Conservation (phyloP, 1,139 yeast species). For the Suhomyces terraborum region DNA sequence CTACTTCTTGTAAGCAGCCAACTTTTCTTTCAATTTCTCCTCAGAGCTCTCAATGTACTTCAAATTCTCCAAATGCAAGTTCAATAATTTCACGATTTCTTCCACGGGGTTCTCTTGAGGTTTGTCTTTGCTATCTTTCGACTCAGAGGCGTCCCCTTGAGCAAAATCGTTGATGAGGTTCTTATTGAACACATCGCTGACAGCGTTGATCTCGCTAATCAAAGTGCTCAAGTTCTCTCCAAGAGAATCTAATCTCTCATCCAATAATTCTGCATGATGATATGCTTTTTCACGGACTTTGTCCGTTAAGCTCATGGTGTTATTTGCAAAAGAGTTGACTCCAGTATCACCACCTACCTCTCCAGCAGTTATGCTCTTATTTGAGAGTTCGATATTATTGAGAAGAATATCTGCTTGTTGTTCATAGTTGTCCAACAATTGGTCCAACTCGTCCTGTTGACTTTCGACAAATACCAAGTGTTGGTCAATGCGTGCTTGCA, state of each 20-base stretch:
- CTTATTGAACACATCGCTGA: constrained; percentile 79
- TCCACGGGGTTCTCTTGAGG: constrained; percentile 50
- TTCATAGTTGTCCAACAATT: constrained; percentile 81
- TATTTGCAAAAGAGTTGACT: constrained; percentile 10
- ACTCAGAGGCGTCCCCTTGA: constrained; percentile 20
- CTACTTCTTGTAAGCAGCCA: constrained; percentile 34
- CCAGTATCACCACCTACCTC: constrained; percentile 10
- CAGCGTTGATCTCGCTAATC: constrained; percentile 83
- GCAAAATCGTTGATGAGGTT: constrained; percentile 38
- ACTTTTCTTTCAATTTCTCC: constrained; percentile 63
- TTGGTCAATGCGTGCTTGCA: constrained; percentile 85
- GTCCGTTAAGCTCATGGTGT: constrained; percentile 55
- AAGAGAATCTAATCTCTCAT: constrained; percentile 75
- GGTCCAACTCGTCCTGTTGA: constrained; percentile 90
- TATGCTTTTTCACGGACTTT: constrained; percentile 91
- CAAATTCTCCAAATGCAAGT: constrained; percentile 86
- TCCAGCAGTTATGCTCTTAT: constrained; percentile 13
- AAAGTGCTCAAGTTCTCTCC: constrained; percentile 76
- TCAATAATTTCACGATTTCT: constrained; percentile 76
- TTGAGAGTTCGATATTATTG: constrained; percentile 40
- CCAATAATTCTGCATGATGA: constrained; percentile 81
- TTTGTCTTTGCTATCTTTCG: constrained; percentile 11
- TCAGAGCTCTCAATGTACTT: constrained; percentile 84
- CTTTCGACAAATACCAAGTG: constrained; percentile 81
- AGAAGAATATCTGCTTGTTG: constrained; percentile 71